Percentiles rank a stretch among this genome's conserved stretches.
Evolutionary conservation across 2,329 filamentous ascomycete species (phyloP).

Genomic region (Dothideomycetes sp.): DNA sequence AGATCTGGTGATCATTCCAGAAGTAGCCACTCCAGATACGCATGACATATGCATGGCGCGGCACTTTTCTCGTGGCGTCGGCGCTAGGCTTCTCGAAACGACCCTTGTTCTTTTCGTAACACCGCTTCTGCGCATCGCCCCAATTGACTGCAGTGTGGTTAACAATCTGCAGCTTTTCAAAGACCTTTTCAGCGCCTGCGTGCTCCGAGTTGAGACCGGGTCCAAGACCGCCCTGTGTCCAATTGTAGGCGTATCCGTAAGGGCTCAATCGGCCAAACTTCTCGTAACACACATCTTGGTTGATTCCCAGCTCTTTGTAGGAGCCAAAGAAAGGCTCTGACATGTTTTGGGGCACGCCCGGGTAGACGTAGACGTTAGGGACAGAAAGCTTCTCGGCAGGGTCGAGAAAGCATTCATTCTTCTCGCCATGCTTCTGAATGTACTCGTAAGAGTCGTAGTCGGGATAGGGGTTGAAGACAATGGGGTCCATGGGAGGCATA

Average conservation of each 20-base stretch:
- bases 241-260: slow-evolving; percentile 40
- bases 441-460: slow-evolving; percentile 31
- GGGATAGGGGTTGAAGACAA: slow-evolving; percentile 35
- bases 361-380: slow-evolving; percentile 57
- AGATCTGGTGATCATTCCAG: slow-evolving; percentile 68
- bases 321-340: slow-evolving; percentile 37
- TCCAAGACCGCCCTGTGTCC: slow-evolving; percentile 37
- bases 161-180: slow-evolving; percentile 34
- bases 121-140: slow-evolving; percentile 36
- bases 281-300: slow-evolving; percentile 39
- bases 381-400: slow-evolving; percentile 42
- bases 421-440: slow-evolving; percentile 38
- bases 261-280: slow-evolving; percentile 38
- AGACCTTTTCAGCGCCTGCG: slow-evolving; percentile 38
- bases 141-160: slow-evolving; percentile 39
- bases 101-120: slow-evolving; percentile 37
- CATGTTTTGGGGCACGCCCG: slow-evolving; percentile 39
- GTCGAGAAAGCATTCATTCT: slow-evolving; percentile 55
- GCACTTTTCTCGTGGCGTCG: slow-evolving; percentile 27
- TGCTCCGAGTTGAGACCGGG: slow-evolving; percentile 32
- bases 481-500: slow-evolving; percentile 23
- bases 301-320: slow-evolving; percentile 35
- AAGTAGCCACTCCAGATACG: slow-evolving; percentile 73
- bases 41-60: slow-evolving; percentile 71
- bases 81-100: slow-evolving; percentile 27